These are phyloP conservation scores for Eucalyptus erythrocorys DNA, from an alignment of 345 rosid species.

Conservation along the genomic window DNA sequence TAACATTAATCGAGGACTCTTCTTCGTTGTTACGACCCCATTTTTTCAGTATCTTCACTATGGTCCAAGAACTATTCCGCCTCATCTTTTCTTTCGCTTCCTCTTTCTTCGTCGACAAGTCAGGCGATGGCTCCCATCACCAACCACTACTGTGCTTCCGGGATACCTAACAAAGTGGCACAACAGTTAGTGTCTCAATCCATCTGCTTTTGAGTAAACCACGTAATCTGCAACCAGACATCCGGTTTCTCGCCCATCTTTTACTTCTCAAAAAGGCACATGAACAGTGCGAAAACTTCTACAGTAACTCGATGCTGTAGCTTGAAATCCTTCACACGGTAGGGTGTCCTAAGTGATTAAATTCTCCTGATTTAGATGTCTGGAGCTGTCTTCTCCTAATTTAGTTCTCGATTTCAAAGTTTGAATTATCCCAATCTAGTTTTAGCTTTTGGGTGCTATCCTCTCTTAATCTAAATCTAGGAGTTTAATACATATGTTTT, in stretches of 20 bases:
- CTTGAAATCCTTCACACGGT: not conserved
- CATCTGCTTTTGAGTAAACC: not conserved
- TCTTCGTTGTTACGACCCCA: not conserved
- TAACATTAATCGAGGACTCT: not conserved
- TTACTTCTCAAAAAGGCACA: not conserved
- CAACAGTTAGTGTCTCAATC: not conserved
- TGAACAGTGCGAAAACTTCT: not conserved
- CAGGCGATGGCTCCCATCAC: not conserved
- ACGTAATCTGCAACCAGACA: not conserved
- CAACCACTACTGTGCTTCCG: not conserved
- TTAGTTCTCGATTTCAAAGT: no score
- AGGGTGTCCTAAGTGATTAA: not conserved
- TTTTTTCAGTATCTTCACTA: not conserved
- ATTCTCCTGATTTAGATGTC: no score
- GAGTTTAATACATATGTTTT: no score
- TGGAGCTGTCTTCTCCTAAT: no score
- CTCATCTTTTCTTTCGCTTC: not conserved
- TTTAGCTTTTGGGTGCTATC: no score
- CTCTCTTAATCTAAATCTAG: no score
- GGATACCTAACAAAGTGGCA: not conserved
- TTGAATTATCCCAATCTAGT: no score
- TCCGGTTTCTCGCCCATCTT: not conserved
- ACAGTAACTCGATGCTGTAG: not conserved
- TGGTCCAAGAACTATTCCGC: not conserved
- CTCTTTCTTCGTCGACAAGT: not conserved